These are phyloP conservation scores for Alternaria metachromatica DNA, from an alignment of 2,329 filamentous ascomycete genomes.

Conservation along the genomic window DNA sequence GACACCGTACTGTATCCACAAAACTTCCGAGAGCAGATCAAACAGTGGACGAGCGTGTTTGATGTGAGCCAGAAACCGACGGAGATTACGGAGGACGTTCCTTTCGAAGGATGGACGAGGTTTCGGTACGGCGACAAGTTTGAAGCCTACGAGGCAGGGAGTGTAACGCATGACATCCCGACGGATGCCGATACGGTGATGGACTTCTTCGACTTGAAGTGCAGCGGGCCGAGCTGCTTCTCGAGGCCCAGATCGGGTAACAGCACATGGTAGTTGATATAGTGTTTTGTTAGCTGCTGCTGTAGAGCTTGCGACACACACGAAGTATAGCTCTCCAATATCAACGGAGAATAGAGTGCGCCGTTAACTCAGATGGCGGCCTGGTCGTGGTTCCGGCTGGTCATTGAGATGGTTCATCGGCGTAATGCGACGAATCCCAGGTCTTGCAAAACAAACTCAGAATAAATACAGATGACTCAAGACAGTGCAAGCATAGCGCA, in stretches of 20 bases:
- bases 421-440: neutral
- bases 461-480: neutral
- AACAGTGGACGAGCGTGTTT: conserved; percentile 45
- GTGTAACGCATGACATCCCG: conserved; percentile 41
- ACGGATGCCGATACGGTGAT: conserved; percentile 41
- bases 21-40: conserved; percentile 44
- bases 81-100: conserved; percentile 32
- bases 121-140: conserved; percentile 38
- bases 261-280: neutral
- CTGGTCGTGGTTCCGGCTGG: neutral
- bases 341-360: neutral
- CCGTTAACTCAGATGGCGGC: neutral
- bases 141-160: conserved; percentile 41
- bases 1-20: conserved; percentile 40
- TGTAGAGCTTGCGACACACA: neutral
- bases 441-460: neutral
- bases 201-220: conserved; percentile 42
- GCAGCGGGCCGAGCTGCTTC: conserved; percentile 25
- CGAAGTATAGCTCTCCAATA: neutral
- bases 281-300: neutral
- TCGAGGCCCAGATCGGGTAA: conserved; percentile 14
- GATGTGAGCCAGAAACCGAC: conserved; percentile 30
- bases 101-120: conserved; percentile 40
- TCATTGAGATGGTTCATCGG: neutral
- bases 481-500: neutral